These are phyloP conservation scores for Cyclotella baltica DNA, from an alignment of 108 stramenopile species.

Conservation along the genomic window DNA sequence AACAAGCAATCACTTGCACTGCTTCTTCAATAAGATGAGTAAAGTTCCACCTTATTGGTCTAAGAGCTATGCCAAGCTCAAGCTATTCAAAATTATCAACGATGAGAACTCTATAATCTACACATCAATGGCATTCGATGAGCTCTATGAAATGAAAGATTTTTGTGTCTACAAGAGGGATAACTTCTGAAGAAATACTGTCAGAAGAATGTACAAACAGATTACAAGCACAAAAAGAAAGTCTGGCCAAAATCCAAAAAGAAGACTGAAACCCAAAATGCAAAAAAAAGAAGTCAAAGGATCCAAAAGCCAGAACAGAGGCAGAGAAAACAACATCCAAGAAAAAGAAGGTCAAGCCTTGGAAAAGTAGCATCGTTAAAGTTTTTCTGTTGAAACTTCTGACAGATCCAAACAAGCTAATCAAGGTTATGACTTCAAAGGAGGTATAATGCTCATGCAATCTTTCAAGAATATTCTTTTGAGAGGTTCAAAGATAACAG, in stretches of 20 bases:
- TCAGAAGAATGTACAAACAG: neutral
- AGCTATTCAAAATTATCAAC: neutral
- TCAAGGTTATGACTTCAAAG: neutral
- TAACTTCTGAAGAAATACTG: neutral
- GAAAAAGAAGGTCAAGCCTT: neutral
- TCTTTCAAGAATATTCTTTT: neutral
- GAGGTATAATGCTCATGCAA: neutral
- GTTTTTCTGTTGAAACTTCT: neutral
- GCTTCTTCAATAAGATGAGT: too few relatives aligned
- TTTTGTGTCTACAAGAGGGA: neutral
- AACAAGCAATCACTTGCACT: too few relatives aligned
- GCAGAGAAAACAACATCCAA: too few relatives aligned
- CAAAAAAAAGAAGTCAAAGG: neutral
- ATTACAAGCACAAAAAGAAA: neutral
- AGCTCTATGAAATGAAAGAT: neutral
- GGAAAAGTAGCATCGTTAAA: conserved; percentile 2
- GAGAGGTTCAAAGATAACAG: neutral
- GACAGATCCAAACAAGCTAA: neutral
- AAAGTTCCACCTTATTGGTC: too few relatives aligned
- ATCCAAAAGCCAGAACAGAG: neutral
- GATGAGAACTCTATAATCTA: neutral
- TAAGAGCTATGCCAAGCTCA: too few relatives aligned
- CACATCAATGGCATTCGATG: neutral
- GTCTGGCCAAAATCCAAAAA: neutral
- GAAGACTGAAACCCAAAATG: too few relatives aligned